Evolutionary conservation across 2,329 filamentous ascomycete genomes (phyloP), one percentile per base, ranked within the genome.

Genomic region (Phaeomoniella chlamydospora): DNA sequence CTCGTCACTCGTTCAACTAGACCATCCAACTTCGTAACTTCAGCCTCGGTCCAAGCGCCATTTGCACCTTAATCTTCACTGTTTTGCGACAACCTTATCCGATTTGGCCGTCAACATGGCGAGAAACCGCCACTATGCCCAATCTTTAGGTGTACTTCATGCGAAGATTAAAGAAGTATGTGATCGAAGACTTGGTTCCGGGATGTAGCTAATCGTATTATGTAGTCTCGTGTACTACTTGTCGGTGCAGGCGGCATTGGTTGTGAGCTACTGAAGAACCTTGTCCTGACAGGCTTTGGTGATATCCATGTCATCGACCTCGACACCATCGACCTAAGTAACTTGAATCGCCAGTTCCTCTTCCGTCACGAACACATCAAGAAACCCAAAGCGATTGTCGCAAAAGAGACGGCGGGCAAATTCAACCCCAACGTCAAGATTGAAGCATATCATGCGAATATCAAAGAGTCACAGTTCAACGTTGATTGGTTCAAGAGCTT

Each of bases 291-390:
- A 31, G 87, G 88, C 46, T 98, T 94, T 49, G 85, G 85, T 45
- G 82, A 94, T 61, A 77, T 96, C 35, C 83, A 94, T 57, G 79
- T 96, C 32, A 85, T 98, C 47, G 90, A 98, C 58, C 80, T 98
- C 41, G 90, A 98, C 57, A 98, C 90, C 1, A 96, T 98, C 61
- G 90, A 98, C 54, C 70, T 98, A 15, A 94, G 86, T 62, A 98
- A 98, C 54, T 71, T 98, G 35, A 98, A 98, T 50, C 82, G 90
- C 37, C 90, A 98, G 57, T 98, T 98, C 51, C 76, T 98, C 33
- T 98, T 98, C 58, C 75, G 87, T 41, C 80, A 88, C 50, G 87
- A 96, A 55, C 90, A 98, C 53, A 96, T 98, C 60, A 96, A 94
- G 60, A 94, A 94, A 57, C 76, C 88, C 1, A 98, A 98, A 56